Percentiles rank a stretch among this genome's conserved stretches.
Conservation (phyloP, 306 rosid genomes). For the Cucurbita maxima region DNA sequence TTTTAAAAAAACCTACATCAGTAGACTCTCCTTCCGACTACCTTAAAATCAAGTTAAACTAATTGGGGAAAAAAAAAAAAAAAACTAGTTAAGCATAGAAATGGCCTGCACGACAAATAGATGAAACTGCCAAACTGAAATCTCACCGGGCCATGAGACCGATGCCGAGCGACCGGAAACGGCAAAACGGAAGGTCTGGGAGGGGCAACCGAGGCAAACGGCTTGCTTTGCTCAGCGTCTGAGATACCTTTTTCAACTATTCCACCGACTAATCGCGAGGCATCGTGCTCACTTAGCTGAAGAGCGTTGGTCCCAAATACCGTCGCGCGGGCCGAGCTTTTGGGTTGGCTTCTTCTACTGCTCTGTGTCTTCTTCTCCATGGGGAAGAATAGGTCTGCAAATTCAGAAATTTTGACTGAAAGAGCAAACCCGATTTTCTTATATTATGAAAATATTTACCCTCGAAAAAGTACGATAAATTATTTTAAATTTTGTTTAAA, state of each 20-base stretch:
- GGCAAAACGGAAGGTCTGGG: constrained; percentile 60
- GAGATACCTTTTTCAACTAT: constrained; percentile 73
- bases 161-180: constrained; percentile 90
- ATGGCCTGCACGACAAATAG: not conserved
- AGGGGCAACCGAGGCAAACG: constrained; percentile 16
- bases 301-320: constrained; percentile 26
- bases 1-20: not conserved
- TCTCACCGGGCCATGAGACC: constrained; percentile 81
- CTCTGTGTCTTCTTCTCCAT: constrained; percentile 39
- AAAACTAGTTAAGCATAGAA: not conserved
- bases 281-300: constrained; percentile 21
- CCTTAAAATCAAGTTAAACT: not conserved
- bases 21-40: not conserved
- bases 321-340: constrained; percentile 15
- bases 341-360: constrained; percentile 14
- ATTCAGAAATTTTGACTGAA: not conserved
- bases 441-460: no score
- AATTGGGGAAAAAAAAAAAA: no score
- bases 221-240: constrained; percentile 9
- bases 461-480: no score
- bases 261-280: constrained; percentile 43
- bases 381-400: not conserved
- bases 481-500: no score
- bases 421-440: no score
- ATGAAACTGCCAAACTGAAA: not conserved